A percentile compares a stretch with the other conserved stretches of the same genome.
These are phyloP conservation scores for Diplogelasinospora grovesii DNA, from an alignment of 495 filamentous ascomycete species.

Conservation along the genomic window DNA sequence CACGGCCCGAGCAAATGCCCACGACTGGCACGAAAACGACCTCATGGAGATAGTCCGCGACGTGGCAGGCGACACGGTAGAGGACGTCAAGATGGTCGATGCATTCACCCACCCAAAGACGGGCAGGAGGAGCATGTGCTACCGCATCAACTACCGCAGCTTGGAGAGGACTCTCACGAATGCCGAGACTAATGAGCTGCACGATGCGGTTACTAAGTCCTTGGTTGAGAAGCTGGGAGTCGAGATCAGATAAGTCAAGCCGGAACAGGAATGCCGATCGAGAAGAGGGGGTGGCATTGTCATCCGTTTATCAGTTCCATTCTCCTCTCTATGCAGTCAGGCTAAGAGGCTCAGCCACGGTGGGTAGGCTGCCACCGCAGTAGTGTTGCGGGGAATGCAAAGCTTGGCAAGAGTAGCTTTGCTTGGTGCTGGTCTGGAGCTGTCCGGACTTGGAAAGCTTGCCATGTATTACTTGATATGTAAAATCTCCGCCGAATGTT, in stretches of 20 bases:
- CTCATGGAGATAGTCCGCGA: conserved; percentile 88
- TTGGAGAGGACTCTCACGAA: conserved; percentile 84
- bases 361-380: no score
- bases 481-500: no score
- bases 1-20: conserved; percentile 25
- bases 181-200: conserved; percentile 66
- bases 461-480: no score
- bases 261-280: no score
- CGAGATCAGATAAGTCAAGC: conserved; percentile 57
- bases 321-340: no score
- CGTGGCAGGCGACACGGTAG: conserved; percentile 72
- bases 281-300: no score
- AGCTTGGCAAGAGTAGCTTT: no score
- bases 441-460: no score
- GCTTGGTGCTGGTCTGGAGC: no score
- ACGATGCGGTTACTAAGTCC: conserved; percentile 54
- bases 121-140: conserved; percentile 75
- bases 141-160: conserved; percentile 85
- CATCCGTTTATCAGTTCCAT: no score
- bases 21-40: conserved; percentile 84
- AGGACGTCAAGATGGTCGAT: conserved; percentile 76
- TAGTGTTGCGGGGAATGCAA: no score
- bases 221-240: conserved; percentile 68
- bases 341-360: no score
- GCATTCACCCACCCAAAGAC: conserved; percentile 88